These are phyloP conservation scores for Candida methanosorbosa DNA, from an alignment of 805 yeast species.

Conservation along the genomic window DNA sequence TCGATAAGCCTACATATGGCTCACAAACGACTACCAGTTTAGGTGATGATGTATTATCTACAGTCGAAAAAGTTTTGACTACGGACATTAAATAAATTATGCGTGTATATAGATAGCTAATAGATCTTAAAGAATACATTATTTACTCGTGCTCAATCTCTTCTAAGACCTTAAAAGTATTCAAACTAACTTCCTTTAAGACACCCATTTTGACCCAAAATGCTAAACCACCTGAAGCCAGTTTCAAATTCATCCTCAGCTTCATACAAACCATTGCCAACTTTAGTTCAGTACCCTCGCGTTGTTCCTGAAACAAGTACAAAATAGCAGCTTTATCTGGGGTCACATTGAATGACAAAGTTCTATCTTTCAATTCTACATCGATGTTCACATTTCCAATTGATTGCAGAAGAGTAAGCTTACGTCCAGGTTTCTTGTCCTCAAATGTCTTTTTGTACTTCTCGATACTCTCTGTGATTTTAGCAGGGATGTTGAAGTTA, in stretches of 20 bases:
- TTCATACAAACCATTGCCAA: conserved; percentile 24
- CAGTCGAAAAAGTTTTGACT: conserved; percentile 30
- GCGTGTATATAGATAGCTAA: background rate
- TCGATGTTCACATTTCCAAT: conserved; percentile 57
- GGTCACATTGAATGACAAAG: conserved; percentile 37
- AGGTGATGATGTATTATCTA: conserved; percentile 28
- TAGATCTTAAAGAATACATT: background rate
- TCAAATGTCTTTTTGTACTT: conserved; percentile 35
- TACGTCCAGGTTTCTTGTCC: conserved; percentile 45
- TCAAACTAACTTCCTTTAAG: conserved; percentile 29
- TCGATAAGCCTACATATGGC: conserved; percentile 38
- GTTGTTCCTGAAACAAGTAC: conserved; percentile 16
- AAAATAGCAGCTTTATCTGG: conserved; percentile 64
- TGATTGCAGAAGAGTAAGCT: conserved; percentile 45
- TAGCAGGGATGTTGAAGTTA: conserved; percentile 39
- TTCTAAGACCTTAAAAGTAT: conserved; percentile 34
- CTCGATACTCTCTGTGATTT: conserved; percentile 31
- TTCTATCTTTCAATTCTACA: conserved; percentile 40
- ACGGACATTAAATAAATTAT: conserved; percentile 6
- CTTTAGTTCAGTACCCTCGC: conserved; percentile 14
- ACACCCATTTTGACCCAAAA: conserved; percentile 65
- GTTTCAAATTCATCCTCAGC: conserved; percentile 34
- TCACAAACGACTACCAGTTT: conserved; percentile 6
- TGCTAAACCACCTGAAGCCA: conserved; percentile 29
- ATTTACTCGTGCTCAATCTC: conserved; percentile 9